Base-by-base conservation (phyloP, 352 stramenopile species). In the Ophiocytium majus region DNA sequence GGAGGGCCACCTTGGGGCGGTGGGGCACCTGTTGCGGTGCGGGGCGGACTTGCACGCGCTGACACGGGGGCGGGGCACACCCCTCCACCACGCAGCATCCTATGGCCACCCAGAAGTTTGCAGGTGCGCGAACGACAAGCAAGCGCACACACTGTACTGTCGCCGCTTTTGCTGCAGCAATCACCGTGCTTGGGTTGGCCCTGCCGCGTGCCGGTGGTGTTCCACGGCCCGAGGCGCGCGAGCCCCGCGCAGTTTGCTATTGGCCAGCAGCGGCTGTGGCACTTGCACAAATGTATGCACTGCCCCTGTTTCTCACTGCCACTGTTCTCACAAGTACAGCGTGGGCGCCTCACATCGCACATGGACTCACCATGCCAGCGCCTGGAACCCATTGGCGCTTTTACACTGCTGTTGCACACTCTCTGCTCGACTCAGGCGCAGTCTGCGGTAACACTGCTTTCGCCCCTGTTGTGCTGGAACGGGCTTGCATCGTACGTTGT, bases 81-180 rank as follows among this genome's bases (percentile, higher is more conserved):
- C 64, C 31, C 64, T 76, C 5, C 64, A 76, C 34, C 64, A 76
- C 34, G 64, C 64, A 5, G 64, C 64, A 17, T 76, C 64, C 31
- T 76, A 76, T 17, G 64, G 64, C 5, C 64, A 76, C 34, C 5
- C 17, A 5, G 64, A 37, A 17, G 64, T 17, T 5, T 5, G 5
- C 64, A 76, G 64, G 64, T 76, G 34, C 31, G 34, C 64, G 5
- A 37, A 10, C 64, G 34, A n/a, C 43, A 14, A 14, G 5, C 14
- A 5, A 14, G 43, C 43, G 43, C 43, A 57, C 43, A 14, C 5
- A 14, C 43, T 57, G 43, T 57, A 14, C 5, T 57, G 43, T 5
- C 14, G 14, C 14, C 43, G 14, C 5, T 57, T 57, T 57, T 57
- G 14, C 5, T 57, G 43, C 43, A 5, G 43, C 14, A 57, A 14